Evolutionary conservation across 2,329 filamentous ascomycete species (phyloP).

Genomic region (Fusarium clavum): DNA sequence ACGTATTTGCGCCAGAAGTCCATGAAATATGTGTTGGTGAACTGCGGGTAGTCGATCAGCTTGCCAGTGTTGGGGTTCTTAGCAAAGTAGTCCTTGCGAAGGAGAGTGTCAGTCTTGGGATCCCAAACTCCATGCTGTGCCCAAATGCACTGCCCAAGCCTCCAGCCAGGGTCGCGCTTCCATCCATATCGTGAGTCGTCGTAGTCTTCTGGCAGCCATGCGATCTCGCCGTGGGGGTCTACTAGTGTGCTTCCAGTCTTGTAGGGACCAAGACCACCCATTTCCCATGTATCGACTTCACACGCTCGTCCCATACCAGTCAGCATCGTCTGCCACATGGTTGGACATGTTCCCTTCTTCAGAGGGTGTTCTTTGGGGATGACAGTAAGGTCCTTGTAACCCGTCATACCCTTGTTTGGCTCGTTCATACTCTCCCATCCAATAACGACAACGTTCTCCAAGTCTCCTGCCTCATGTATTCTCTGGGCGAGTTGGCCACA

Average conservation of each 20-base stretch:
- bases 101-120: conserved; percentile 76
- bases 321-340: conserved; percentile 92
- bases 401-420: conserved; percentile 88
- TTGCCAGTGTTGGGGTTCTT: conserved; percentile 81
- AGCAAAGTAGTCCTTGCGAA: conserved; percentile 89
- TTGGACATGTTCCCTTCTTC: conserved; percentile 92
- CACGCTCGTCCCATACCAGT: conserved; percentile 91
- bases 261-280: conserved; percentile 91
- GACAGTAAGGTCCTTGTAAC: conserved; percentile 81
- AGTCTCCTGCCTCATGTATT: conserved; percentile 89
- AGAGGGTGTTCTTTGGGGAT: conserved; percentile 90
- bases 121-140: conserved; percentile 98
- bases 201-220: conserved; percentile 86
- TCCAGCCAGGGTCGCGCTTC: conserved; percentile 89
- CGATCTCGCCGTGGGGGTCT: conserved; percentile 85
- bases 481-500: conserved; percentile 83
- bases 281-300: conserved; percentile 92
- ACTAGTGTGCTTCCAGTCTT: conserved; percentile 86
- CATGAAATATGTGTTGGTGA: conserved; percentile 94
- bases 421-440: conserved; percentile 98
- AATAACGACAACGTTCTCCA: conserved; percentile 87
- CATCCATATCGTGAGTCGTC: conserved; percentile 91
- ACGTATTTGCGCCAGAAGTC: conserved; percentile 82
- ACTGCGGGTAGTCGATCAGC: conserved; percentile 81
- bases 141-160: conserved; percentile 94